Evolutionary conservation across 257 asterid species (phyloP).

Genomic region (Penstemon davidsonii): DNA sequence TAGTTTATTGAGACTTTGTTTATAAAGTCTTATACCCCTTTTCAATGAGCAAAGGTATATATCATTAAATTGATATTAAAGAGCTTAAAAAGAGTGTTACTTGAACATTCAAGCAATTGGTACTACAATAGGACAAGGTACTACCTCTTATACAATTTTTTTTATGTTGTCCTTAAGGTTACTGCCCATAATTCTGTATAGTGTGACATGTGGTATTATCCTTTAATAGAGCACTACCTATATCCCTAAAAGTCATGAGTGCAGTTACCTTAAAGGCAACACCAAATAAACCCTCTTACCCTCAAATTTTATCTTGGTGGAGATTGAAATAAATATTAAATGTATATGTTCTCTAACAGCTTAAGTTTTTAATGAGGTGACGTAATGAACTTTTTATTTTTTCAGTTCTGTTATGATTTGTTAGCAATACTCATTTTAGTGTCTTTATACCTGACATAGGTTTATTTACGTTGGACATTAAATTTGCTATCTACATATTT

Average conservation of each 20-base stretch:
- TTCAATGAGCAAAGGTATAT: background rate
- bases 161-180: no score
- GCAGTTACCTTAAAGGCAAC: no score
- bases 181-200: no score
- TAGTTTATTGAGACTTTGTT: background rate
- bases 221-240: no score
- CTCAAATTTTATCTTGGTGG: no score
- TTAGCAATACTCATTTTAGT: background rate
- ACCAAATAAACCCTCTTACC: no score
- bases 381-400: background rate
- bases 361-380: background rate
- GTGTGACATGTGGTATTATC: no score
- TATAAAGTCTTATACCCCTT: background rate
- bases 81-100: background rate
- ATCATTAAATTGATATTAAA: background rate
- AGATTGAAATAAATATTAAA: background rate
- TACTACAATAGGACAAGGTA: background rate
- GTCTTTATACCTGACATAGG: background rate
- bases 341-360: background rate
- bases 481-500: background rate
- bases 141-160: background rate
- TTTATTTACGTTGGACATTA: background rate
- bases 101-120: background rate
- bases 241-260: no score
- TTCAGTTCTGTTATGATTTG: slow-evolving; percentile 1